Percentiles rank a stretch among this genome's conserved stretches.
Evolutionary conservation across 768 basidiomycete genomes (phyloP).

Genomic region (Russula lepida): DNA sequence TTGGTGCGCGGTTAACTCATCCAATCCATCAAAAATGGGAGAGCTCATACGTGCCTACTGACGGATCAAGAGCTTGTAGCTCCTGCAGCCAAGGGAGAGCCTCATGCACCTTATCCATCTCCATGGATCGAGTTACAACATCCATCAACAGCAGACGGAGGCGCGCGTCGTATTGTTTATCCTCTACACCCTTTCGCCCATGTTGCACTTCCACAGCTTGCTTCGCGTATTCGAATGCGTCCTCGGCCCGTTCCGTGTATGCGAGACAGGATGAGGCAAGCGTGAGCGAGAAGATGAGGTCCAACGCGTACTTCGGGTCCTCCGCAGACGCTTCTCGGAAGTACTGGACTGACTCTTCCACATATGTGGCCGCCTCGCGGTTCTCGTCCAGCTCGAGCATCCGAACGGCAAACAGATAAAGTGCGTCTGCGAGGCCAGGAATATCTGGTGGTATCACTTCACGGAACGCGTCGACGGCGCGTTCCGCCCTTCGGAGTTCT

Average conservation of each 20-base stretch:
- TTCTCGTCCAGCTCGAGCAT: conserved; percentile 11
- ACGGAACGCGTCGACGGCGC: conserved; percentile 6
- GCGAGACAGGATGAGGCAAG: conserved; percentile 13
- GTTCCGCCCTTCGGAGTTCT: not conserved
- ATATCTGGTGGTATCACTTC: not conserved
- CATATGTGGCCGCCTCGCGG: conserved; percentile 5
- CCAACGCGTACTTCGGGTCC: not conserved
- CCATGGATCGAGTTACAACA: not conserved
- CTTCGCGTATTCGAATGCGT: conserved; percentile 10
- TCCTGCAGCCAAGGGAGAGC: not conserved
- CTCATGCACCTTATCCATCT: not conserved
- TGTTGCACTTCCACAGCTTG: conserved; percentile 10
- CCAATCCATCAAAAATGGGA: too few relatives aligned
- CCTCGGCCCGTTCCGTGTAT: not conserved
- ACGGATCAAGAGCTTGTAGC: not conserved
- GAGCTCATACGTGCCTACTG: not conserved
- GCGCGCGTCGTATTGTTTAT: not conserved
- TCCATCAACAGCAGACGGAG: conserved; percentile 6
- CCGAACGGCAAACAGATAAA: conserved; percentile 3
- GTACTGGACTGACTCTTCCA: conserved; percentile 8
- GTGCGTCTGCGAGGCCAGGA: conserved; percentile 7
- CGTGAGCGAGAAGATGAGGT: conserved; percentile 10
- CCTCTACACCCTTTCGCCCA: not conserved
- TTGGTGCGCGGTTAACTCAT: not conserved
- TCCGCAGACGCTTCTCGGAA: conserved; percentile 4